These are phyloP conservation scores for Tulasnella sp. DNA, from an alignment of 768 basidiomycete species.

Conservation along the genomic window DNA sequence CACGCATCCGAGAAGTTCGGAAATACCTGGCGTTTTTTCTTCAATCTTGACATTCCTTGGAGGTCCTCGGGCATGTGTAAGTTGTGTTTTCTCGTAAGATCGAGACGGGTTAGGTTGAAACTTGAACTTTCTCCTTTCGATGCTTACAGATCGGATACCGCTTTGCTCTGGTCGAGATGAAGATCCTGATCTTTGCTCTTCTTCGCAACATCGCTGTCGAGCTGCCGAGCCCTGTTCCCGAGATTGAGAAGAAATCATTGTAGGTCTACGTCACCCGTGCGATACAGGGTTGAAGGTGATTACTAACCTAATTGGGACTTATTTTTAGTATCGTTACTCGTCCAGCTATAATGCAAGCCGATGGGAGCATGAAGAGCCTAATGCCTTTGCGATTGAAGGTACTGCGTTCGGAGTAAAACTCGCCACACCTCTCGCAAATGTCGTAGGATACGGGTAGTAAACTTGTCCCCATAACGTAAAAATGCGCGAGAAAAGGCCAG, in stretches of 20 bases:
- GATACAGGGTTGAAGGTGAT: neutral
- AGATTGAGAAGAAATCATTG: slow-evolving; percentile 38
- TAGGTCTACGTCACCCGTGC: neutral
- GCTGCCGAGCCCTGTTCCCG: slow-evolving; percentile 48
- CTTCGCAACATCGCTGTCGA: slow-evolving; percentile 53
- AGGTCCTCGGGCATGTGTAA: slow-evolving; percentile 28
- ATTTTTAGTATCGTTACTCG: slow-evolving; percentile 3
- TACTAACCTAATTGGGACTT: neutral
- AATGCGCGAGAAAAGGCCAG: too few species aligned
- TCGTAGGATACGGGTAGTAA: too few species aligned
- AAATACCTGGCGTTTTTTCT: slow-evolving; percentile 23
- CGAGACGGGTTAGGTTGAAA: neutral
- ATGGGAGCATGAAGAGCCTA: neutral
- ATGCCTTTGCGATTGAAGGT: slow-evolving; percentile 3
- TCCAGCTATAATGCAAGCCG: neutral
- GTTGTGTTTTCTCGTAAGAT: neutral
- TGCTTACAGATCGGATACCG: slow-evolving; percentile 22
- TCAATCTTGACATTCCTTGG: slow-evolving; percentile 26
- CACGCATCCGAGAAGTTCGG: neutral
- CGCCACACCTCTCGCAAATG: too few species aligned
- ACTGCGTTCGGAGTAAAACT: neutral
- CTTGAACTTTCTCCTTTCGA: neutral
- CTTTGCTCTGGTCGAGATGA: slow-evolving; percentile 35
- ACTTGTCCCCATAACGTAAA: neutral
- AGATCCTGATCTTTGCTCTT: slow-evolving; percentile 49